Conservation (phyloP, 1,284 basidiomycete species). For the Puccinia hordei region DNA sequence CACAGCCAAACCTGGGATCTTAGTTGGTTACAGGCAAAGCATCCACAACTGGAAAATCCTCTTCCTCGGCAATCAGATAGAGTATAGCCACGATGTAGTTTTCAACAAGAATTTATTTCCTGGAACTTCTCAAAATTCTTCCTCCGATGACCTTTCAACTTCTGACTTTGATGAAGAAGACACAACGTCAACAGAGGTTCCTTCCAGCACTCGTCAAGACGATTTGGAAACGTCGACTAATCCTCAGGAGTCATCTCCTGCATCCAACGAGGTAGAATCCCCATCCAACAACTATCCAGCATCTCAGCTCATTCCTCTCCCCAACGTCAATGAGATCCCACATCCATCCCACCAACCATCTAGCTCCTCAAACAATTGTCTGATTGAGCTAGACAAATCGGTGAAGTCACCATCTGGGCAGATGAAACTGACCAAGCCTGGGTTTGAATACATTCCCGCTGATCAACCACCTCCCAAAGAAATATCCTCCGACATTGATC, state of each 20-base stretch:
- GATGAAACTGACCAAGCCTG: neutral
- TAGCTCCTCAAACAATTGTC: neutral
- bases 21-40: neutral
- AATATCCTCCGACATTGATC: slow-evolving; percentile 19
- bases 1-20: neutral
- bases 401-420: neutral
- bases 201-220: neutral
- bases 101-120: neutral
- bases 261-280: too few relatives aligned
- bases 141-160: neutral
- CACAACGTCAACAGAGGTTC: neutral
- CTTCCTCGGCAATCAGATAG: neutral
- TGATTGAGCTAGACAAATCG: too few relatives aligned
- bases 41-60: slow-evolving; percentile 1
- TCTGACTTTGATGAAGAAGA: neutral
- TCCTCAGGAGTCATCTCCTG: too few relatives aligned
- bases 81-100: slow-evolving; percentile 14
- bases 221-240: too few relatives aligned
- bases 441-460: neutral
- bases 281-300: too few relatives aligned
- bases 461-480: neutral
- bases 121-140: neutral
- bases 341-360: too few relatives aligned
- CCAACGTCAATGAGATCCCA: too few relatives aligned
- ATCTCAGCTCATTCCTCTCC: too few relatives aligned